Evolutionary conservation across 2,329 filamentous ascomycete species (phyloP), one percentile per base, ranked within the genome.

Genomic region (Albophoma yamanashiensis): DNA sequence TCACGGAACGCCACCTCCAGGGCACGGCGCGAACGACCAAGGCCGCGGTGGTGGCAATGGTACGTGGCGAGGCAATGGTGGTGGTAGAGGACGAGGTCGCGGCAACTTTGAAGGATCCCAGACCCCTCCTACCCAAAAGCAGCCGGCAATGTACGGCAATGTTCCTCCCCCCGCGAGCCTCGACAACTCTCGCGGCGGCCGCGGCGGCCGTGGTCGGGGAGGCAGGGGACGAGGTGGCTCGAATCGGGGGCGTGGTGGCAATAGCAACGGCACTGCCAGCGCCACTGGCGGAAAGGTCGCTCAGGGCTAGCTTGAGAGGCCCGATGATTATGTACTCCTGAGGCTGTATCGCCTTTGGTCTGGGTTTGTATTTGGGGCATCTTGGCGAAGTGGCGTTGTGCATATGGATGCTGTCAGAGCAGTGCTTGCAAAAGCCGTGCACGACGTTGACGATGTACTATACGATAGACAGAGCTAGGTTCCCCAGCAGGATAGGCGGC

Each of bases 101-200:
- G 70, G 73, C 27, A 67, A 61, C 53, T 56, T 64, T 11, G 63
- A 67, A 38, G 67, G 67, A 5, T 62, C 65, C 3, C 66, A 60
- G 15, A 64, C 60, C 12, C 66, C 63, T 31, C 58, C 61, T 9
- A 25, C 57, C n/a, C 57, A 58, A 6, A 60, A 67, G 25, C 67
- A 67, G 61, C 67, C 67, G 55, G 62, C 59, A 8, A 71, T 70
- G 40, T 87, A 83, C 66, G 79, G 78, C 61, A 79, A 79, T 20
- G 82, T 87, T 9, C 83, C 84, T 38, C 87, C 87, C 27, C 87
- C 87, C 1, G 71, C 81, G 1, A 79, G 70, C 52, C 72, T 89
- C 15, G 79, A 87, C 63, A 67, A 74, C 22, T 68, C 73, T 27
- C 74, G 74, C 36, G 72, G 76, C 39, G 68, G 74, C 45, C 73